phyloP scores from a whole-genome alignment of 345 rosid species.

The Eucalyptus erythrocorys region DNA sequence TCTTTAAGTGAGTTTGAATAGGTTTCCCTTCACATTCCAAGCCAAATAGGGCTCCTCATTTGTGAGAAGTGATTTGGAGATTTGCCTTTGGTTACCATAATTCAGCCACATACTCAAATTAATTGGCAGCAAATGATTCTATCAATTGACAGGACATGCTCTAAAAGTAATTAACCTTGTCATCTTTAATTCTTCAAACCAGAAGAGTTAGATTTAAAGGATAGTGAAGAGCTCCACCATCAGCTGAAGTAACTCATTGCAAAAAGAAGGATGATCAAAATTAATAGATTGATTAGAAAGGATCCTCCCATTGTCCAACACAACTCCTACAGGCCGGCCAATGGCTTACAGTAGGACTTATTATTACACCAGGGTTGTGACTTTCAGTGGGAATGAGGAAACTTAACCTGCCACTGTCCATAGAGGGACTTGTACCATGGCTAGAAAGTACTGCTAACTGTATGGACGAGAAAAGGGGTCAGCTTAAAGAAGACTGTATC shows the following conservation, averaged over 20 bases:
- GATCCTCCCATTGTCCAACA: neutral
- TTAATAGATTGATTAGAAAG: neutral
- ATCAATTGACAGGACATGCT: neutral
- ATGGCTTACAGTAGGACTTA: too few relatives aligned
- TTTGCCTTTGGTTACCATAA: neutral
- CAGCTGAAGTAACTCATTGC: neutral
- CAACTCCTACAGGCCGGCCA: neutral
- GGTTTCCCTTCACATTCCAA: neutral
- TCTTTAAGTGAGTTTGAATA: neutral
- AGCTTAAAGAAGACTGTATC: neutral
- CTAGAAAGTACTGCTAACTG: too few relatives aligned
- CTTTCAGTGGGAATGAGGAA: too few relatives aligned
- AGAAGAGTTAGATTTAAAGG: neutral
- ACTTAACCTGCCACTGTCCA: too few relatives aligned
- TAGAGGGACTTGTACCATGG: too few relatives aligned
- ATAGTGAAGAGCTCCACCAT: neutral
- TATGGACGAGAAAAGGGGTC: neutral
- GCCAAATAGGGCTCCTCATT: neutral
- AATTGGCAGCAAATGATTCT: neutral
- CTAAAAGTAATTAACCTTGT: neutral
- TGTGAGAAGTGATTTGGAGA: neutral
- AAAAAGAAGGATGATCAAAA: neutral
- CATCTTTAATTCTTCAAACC: neutral
- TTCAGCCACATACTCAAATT: neutral
- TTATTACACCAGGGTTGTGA: too few relatives aligned